A percentile compares a stretch with the other conserved stretches of the same genome.
Evolutionary conservation across 768 basidiomycete genomes (phyloP).

Genomic region (Tricholomella constricta): DNA sequence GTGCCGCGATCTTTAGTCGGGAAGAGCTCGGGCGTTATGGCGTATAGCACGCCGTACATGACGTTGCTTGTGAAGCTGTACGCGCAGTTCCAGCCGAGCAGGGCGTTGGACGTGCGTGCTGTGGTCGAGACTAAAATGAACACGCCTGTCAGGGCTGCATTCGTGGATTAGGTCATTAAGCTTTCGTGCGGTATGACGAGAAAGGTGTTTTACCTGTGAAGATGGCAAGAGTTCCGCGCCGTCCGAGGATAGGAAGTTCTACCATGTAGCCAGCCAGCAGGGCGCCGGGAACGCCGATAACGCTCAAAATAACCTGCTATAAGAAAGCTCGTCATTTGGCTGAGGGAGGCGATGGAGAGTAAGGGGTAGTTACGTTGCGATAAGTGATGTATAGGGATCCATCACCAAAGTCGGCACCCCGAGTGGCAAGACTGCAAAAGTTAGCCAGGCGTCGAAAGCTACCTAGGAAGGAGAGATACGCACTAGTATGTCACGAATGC

Average conservation of each 20-base stretch:
- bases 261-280: constrained; percentile 73
- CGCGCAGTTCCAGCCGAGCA: constrained; percentile 82
- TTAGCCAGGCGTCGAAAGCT: background rate
- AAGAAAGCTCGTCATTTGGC: background rate
- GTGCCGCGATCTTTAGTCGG: constrained; percentile 75
- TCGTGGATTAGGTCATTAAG: constrained; percentile 29
- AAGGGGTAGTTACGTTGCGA: constrained; percentile 51
- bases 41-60: constrained; percentile 79
- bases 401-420: constrained; percentile 71
- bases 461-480: constrained; percentile 18
- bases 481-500: constrained; percentile 58
- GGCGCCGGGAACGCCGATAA: constrained; percentile 71
- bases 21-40: constrained; percentile 69
- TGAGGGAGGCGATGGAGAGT: background rate
- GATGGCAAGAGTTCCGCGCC: constrained; percentile 65
- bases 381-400: constrained; percentile 72
- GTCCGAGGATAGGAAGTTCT: constrained; percentile 62
- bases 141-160: constrained; percentile 65
- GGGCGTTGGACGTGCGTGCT: constrained; percentile 63
- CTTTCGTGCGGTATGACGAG: background rate
- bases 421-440: constrained; percentile 53
- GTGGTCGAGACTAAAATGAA: constrained; percentile 79
- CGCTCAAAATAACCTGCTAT: constrained; percentile 70
- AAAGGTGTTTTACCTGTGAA: constrained; percentile 55
- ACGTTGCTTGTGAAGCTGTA: constrained; percentile 68